A percentile compares a stretch with the other conserved stretches of the same genome.
Evolutionary conservation across 2,329 filamentous ascomycete species (phyloP).

Genomic region (Fragosphaeria purpurea): DNA sequence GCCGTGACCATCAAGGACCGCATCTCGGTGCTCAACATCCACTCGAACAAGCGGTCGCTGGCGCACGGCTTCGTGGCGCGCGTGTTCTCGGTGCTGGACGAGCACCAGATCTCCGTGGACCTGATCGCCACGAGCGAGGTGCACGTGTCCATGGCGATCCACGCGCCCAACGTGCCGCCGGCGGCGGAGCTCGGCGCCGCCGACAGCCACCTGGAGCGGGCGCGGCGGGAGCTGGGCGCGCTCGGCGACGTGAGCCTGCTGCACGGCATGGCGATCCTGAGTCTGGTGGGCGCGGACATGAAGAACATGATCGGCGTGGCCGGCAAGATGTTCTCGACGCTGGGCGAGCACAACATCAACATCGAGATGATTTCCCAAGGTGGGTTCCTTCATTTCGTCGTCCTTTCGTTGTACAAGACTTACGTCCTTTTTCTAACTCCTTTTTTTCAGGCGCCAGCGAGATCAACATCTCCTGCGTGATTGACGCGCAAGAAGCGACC

Average conservation of each 20-base stretch:
- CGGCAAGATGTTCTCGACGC: slow-evolving; percentile 86
- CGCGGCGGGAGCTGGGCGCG: slow-evolving; percentile 51
- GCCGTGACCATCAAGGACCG: slow-evolving; percentile 96
- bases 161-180: slow-evolving; percentile 57
- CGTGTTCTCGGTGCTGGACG: slow-evolving; percentile 86
- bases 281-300: slow-evolving; percentile 88
- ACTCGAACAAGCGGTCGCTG: slow-evolving; percentile 92
- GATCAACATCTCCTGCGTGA: slow-evolving; percentile 98
- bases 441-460: slow-evolving; percentile 69
- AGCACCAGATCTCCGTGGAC: slow-evolving; percentile 80
- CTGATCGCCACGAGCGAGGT: slow-evolving; percentile 95
- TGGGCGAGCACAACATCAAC: slow-evolving; percentile 90
- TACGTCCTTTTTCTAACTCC: neutral
- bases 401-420: neutral
- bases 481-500: slow-evolving; percentile 82
- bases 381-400: slow-evolving; percentile 29
- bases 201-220: slow-evolving; percentile 44
- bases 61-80: slow-evolving; percentile 93
- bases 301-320: slow-evolving; percentile 95
- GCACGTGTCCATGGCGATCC: slow-evolving; percentile 93
- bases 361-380: slow-evolving; percentile 99
- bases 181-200: slow-evolving; percentile 15
- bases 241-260: slow-evolving; percentile 88
- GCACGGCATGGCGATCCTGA: slow-evolving; percentile 88
- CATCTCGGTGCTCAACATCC: slow-evolving; percentile 94